Evolutionary conservation across 116 monocot genomes (phyloP).

Genomic region (Trichopus zeylanicus): DNA sequence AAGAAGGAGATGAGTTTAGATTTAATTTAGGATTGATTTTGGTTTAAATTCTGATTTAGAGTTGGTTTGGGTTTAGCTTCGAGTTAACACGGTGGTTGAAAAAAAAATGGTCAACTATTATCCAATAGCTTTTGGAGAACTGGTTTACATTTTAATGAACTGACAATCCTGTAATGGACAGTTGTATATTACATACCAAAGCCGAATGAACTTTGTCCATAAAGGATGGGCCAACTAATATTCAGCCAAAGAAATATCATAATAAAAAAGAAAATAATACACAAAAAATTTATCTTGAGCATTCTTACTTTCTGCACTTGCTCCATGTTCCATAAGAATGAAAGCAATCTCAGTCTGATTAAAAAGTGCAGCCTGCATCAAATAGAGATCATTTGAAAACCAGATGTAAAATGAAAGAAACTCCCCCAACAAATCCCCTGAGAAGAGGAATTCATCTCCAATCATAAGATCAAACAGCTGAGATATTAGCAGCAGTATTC

Average conservation of each 20-base stretch:
- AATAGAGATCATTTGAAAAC: not conserved
- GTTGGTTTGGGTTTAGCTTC: no score
- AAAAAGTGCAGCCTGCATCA: constrained; percentile 80
- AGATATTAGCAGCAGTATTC: not conserved
- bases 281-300: constrained; percentile 84
- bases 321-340: constrained; percentile 90
- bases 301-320: constrained; percentile 64
- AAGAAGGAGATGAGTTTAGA: no score
- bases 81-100: no score
- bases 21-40: no score
- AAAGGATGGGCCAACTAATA: not conserved
- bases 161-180: no score
- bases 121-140: no score
- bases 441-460: not conserved
- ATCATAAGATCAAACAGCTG: not conserved
- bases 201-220: not conserved
- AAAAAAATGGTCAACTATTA: no score
- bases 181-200: no score
- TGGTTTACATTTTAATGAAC: no score
- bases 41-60: no score
- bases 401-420: no score
- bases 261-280: no score
- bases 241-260: not conserved
- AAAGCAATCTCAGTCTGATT: constrained; percentile 96
- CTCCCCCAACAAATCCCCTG: not conserved